Conservation (phyloP, 768 basidiomycete genomes). For the Kwoniella sp. region DNA sequence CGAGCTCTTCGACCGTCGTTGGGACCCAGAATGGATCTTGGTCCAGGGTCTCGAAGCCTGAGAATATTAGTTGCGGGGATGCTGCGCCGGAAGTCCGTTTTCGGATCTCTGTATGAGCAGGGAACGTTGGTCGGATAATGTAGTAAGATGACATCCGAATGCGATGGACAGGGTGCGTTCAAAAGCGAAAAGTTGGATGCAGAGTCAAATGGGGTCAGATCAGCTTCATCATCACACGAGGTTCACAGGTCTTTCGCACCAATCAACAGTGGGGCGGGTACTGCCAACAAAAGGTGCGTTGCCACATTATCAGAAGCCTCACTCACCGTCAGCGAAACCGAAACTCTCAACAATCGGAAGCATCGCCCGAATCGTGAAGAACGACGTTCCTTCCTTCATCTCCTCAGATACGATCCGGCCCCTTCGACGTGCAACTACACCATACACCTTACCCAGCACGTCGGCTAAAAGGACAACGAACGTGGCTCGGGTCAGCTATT, state of each 20-base stretch:
- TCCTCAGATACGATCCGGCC: constrained; percentile 94
- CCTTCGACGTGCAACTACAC: constrained; percentile 84
- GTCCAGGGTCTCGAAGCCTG: constrained; percentile 93
- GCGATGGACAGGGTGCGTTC: too few species aligned
- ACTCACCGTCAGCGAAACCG: constrained; percentile 90
- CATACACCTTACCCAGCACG: constrained; percentile 95
- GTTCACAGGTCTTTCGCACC: too few species aligned
- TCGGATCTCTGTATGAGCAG: constrained; percentile 72
- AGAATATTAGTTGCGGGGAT: constrained; percentile 94
- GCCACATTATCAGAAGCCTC: not conserved
- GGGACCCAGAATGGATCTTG: constrained; percentile 98
- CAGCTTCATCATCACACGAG: too few species aligned
- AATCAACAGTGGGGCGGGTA: too few species aligned
- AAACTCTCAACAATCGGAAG: constrained; percentile 97
- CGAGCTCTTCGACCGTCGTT: constrained; percentile 92
- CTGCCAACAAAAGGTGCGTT: too few species aligned
- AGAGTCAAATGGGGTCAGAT: not conserved
- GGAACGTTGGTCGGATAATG: not conserved
- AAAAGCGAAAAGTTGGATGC: not conserved
- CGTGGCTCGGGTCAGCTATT: too few species aligned
- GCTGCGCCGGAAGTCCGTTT: constrained; percentile 96
- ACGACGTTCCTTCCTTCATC: constrained; percentile 96
- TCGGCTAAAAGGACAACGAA: constrained; percentile 65
- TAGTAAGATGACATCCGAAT: not conserved
- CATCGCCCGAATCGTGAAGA: constrained; percentile 87